Evolutionary conservation across 176 grass and related monocot species (phyloP), one percentile per base, ranked within the genome.

Genomic region (Musa schizocarpa): DNA sequence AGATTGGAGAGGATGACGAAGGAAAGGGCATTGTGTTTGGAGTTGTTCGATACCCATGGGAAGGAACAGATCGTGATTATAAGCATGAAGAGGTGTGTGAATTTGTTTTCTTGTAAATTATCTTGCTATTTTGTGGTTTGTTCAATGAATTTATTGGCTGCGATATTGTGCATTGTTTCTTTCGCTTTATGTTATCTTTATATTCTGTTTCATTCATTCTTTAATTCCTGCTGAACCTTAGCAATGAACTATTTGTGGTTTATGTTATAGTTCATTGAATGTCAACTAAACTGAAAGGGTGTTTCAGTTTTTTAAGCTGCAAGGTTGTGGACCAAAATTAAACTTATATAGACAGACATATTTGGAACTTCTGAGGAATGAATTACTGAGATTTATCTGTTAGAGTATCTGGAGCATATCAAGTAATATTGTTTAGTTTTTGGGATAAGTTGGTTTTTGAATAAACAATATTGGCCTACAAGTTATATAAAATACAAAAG

Each of bases 21-120:
- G 91, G 74, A 77, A 86, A 95, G 77, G 85, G 87, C 53, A 90
- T 92, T 55, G 61, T 72, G 68, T 71, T 90, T 70, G 93, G 81
- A 78, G 73, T 65, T 75, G 63, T 83, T 52, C 56, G 12, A 56
- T 92, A 88, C 80, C 83, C 91, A 50, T 99, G 96, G 96, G 96
- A 95, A 74, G 93, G 85, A 82, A 85, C 83, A 50, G 84, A 88
- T 14, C 61, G 73, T 21, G 84, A 85, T 64, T 97, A 99, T 64
- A 89, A 87, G 49, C 95, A 93, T 56, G 83, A 90, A 66, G 87
- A 97, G 87, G 86, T 97, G 49, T 23, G 52, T 74, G 6, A 7
- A 49, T 10, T 23, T 29, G 19, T 78, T 11, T 53, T 3, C 9
- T 74, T 78, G 23, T 56, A 65, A 59, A 74, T 68, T 53, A 17